These are phyloP conservation scores for Stachybotrys echinatus DNA, from an alignment of 2,329 filamentous ascomycete species.

Conservation along the genomic window DNA sequence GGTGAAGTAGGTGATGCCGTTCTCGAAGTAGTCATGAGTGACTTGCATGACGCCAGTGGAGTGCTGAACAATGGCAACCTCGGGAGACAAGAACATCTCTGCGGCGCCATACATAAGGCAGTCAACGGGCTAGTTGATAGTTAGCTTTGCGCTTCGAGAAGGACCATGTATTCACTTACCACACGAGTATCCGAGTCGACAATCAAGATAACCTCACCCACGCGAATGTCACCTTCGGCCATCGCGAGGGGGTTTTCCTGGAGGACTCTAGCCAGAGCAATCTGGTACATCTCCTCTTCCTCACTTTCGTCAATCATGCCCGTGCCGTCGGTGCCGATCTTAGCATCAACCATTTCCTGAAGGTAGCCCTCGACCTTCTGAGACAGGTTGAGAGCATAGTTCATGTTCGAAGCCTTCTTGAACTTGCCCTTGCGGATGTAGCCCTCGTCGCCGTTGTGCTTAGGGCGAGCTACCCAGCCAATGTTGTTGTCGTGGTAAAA, in stretches of 20 bases:
- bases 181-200: slow-evolving; percentile 67
- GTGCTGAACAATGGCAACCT: slow-evolving; percentile 69
- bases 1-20: slow-evolving; percentile 70
- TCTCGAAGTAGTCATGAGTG: slow-evolving; percentile 67
- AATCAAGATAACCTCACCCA: slow-evolving; percentile 60
- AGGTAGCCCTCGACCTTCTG: slow-evolving; percentile 54
- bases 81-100: slow-evolving; percentile 65
- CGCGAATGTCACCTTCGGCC: slow-evolving; percentile 55
- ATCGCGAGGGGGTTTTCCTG: slow-evolving; percentile 41
- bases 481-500: slow-evolving; percentile 55
- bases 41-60: slow-evolving; percentile 75
- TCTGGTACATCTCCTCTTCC: slow-evolving; percentile 43
- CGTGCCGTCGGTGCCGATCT: slow-evolving; percentile 7
- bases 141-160: not conserved
- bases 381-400: slow-evolving; percentile 59
- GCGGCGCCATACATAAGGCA: slow-evolving; percentile 64
- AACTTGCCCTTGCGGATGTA: slow-evolving; percentile 59
- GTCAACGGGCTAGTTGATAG: slow-evolving; percentile 43
- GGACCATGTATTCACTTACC: slow-evolving; percentile 7
- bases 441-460: slow-evolving; percentile 38
- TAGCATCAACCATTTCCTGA: slow-evolving; percentile 19
- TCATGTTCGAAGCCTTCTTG: slow-evolving; percentile 75
- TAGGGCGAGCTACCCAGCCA: slow-evolving; percentile 45
- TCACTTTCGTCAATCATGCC: slow-evolving; percentile 18
- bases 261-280: slow-evolving; percentile 42